Conservation (phyloP, 108 stramenopile genomes). For the Skeletonema marinoi region DNA sequence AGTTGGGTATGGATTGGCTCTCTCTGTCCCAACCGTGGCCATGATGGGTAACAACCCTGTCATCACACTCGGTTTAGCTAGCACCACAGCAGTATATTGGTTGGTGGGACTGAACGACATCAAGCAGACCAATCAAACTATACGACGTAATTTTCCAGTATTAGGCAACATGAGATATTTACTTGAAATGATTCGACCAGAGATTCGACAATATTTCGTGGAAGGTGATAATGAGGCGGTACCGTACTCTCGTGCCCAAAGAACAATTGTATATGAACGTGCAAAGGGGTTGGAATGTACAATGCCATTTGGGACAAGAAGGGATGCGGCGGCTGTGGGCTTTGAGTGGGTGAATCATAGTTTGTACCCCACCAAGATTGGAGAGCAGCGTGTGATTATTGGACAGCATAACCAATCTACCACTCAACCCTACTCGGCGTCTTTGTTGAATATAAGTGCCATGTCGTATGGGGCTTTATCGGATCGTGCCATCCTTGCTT, state of each 20-base stretch:
- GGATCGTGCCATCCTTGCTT: conserved; percentile 77
- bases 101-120: conserved; percentile 73
- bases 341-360: conserved; percentile 89
- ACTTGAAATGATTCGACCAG: conserved; percentile 86
- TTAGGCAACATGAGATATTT: conserved; percentile 83
- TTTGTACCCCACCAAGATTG: conserved; percentile 59
- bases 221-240: conserved; percentile 75
- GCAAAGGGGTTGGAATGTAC: conserved; percentile 64
- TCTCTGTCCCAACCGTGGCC: conserved; percentile 7
- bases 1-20: conserved; percentile 61
- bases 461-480: conserved; percentile 90
- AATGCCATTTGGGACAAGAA: conserved; percentile 71
- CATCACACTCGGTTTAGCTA: conserved; percentile 26
- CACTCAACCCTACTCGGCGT: conserved; percentile 73
- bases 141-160: conserved; percentile 87
- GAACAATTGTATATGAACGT: conserved; percentile 77
- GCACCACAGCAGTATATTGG: conserved; percentile 73
- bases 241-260: conserved; percentile 70
- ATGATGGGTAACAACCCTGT: background rate
- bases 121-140: conserved; percentile 64
- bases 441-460: conserved; percentile 80
- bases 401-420: conserved; percentile 51
- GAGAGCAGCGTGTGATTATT: conserved; percentile 50
- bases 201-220: conserved; percentile 84
- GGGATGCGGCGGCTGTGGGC: conserved; percentile 49